Base-by-base conservation (phyloP, 768 basidiomycete species). In the Auricularia heimuer region DNA sequence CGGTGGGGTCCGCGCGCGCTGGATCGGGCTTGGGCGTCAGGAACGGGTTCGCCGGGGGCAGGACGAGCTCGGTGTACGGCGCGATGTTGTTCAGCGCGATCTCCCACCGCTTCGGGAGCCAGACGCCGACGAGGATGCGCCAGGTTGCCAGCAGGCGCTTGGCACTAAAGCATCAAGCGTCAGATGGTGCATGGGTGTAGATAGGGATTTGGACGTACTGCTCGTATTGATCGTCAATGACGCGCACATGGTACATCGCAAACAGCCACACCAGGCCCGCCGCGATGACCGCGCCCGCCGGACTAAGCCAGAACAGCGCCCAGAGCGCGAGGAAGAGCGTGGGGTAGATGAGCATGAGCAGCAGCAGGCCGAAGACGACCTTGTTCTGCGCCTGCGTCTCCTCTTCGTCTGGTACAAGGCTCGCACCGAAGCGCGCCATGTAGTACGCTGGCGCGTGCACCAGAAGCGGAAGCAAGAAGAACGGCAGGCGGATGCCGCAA, bases 321-420 rank as follows among this genome's bases (percentile, higher is more conserved):
- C 94, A 99, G 6, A 96, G 75, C 66, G 85, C 82, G 72, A 92
- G 85, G 78, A 98, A 98, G 39, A 87, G 76, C n/a, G 85, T 73
- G 24, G 92, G 87, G 77, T 98, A 97, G 54, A 90, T 86, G 68
- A 85, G 71, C 64, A 92, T 71, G 45, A 89, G 83, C 63, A 97
- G 74, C 42, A 96, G 70, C 34, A 84, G 69, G 1, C 94, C 94
- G 70, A 96, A 88, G 12, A 90, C 87, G 56, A 97, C 85, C 80
- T 99, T 99, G 80, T 93, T 98, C 80, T 98, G 95, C 54, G 96
- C 97, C 74, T 92, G 89, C 11, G 92, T 89, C 74, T 98, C 96
- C 74, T 98, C 89, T 73, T 98, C 94, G 67, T 93, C 85, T 70
- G 89, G 82, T 42, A 83, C 86, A 44, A 96, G 77, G 58, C 82